These are phyloP conservation scores for Trichosporon sp. DNA, from an alignment of 1,284 basidiomycete genomes.

Conservation along the genomic window DNA sequence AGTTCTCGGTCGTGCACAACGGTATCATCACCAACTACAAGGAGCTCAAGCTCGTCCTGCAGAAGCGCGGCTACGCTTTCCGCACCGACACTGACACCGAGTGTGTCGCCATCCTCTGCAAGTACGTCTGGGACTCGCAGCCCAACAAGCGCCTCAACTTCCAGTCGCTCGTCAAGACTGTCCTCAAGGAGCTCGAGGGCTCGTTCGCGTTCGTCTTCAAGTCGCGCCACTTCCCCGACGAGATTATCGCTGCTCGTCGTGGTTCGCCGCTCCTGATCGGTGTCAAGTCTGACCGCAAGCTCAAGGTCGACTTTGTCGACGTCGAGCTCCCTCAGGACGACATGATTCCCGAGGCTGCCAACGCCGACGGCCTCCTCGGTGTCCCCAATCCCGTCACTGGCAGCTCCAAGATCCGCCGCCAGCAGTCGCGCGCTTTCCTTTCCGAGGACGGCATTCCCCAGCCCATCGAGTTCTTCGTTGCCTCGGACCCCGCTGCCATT, in stretches of 20 bases:
- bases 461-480: slow-evolving; percentile 99
- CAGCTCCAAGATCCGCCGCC: slow-evolving; percentile 76
- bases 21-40: slow-evolving; percentile 95
- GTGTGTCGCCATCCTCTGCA: slow-evolving; percentile 89
- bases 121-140: slow-evolving; percentile 95
- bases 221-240: slow-evolving; percentile 91
- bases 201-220: slow-evolving; percentile 99
- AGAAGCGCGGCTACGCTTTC: slow-evolving; percentile 93
- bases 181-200: slow-evolving; percentile 96
- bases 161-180: slow-evolving; percentile 87
- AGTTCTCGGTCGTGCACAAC: slow-evolving; percentile 96
- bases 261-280: slow-evolving; percentile 95
- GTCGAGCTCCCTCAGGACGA: slow-evolving; percentile 83
- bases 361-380: slow-evolving; percentile 55
- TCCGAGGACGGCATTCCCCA: slow-evolving; percentile 97
- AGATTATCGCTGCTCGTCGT: slow-evolving; percentile 91
- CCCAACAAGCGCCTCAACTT: slow-evolving; percentile 83
- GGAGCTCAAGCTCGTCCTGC: slow-evolving; percentile 86
- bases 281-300: slow-evolving; percentile 99
- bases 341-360: slow-evolving; percentile 29
- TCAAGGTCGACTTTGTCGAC: slow-evolving; percentile 99
- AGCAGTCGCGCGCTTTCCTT: slow-evolving; percentile 96
- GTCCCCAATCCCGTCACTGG: slow-evolving; percentile 54
- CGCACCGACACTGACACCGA: slow-evolving; percentile 98
- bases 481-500: slow-evolving; percentile 92